Conservation (phyloP, 2,329 filamentous ascomycete species). For the Neofusicoccum kwambonambiense region DNA sequence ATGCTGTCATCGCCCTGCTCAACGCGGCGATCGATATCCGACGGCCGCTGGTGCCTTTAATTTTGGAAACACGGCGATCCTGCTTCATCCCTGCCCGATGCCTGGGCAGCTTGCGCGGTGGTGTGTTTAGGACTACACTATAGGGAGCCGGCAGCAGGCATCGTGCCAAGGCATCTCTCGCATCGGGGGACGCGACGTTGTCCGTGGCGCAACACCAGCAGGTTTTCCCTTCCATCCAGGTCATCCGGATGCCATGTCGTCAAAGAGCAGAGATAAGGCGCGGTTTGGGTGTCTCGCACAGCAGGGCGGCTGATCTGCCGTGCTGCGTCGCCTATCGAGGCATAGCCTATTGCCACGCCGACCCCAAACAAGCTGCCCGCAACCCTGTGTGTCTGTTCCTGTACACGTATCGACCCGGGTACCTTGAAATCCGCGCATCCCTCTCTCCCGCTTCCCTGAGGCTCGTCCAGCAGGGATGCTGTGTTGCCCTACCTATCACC, state of each 20-base stretch:
- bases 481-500: neutral
- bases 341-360: too few relatives aligned
- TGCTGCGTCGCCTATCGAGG: neutral
- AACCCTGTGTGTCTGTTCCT: neutral
- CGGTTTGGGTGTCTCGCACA: neutral
- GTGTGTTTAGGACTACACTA: neutral
- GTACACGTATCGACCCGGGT: neutral
- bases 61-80: neutral
- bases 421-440: too few relatives aligned
- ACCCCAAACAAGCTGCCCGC: neutral
- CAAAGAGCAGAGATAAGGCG: neutral
- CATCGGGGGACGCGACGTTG: neutral
- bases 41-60: neutral
- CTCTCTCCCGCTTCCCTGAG: neutral
- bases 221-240: neutral
- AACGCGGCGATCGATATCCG: too few relatives aligned
- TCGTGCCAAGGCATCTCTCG: neutral
- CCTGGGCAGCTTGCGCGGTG: neutral
- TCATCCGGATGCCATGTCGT: neutral
- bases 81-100: neutral
- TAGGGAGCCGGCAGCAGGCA: neutral
- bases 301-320: constrained; percentile 7
- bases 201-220: neutral
- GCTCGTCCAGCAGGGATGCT: neutral
- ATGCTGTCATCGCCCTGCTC: neutral